These are phyloP conservation scores for Carallia pectinifolia DNA, from an alignment of 345 rosid genomes.

Conservation along the genomic window DNA sequence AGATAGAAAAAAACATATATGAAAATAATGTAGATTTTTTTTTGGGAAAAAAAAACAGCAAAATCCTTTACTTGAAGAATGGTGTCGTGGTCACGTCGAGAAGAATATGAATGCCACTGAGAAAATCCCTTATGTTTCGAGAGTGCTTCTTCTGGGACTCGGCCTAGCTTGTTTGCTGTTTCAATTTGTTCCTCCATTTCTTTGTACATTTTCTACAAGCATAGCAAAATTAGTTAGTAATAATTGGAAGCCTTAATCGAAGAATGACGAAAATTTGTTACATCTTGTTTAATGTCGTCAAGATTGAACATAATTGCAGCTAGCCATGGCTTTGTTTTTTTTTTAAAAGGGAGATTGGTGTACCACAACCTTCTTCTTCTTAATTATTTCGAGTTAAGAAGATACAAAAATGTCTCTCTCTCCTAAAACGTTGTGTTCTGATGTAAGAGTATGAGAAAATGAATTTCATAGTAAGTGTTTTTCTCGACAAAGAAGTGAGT, in stretches of 20 bases:
- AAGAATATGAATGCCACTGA: slow-evolving; percentile 30
- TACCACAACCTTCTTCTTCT: no score
- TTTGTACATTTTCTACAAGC: slow-evolving; percentile 30
- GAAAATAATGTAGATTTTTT: neutral
- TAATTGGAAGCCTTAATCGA: neutral
- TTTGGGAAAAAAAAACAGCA: neutral
- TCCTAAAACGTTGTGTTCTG: no score
- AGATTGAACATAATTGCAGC: no score
- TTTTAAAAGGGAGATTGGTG: no score
- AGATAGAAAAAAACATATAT: no score
- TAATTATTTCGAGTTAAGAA: no score
- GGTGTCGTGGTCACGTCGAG: slow-evolving; percentile 34
- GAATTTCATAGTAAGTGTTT: no score
- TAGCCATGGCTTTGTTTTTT: no score
- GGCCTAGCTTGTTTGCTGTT: slow-evolving; percentile 24
- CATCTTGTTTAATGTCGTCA: no score
- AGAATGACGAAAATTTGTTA: neutral
- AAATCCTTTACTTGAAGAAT: slow-evolving; percentile 30
- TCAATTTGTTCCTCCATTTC: slow-evolving; percentile 32
- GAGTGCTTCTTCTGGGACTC: slow-evolving; percentile 25
- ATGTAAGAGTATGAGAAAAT: no score
- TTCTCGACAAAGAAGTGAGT: no score
- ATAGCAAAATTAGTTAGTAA: neutral
- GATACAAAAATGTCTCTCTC: no score
- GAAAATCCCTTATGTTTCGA: slow-evolving; percentile 30